phyloP scores from a whole-genome alignment of 148 eudicot genomes.

The Suaeda aralocaspica region DNA sequence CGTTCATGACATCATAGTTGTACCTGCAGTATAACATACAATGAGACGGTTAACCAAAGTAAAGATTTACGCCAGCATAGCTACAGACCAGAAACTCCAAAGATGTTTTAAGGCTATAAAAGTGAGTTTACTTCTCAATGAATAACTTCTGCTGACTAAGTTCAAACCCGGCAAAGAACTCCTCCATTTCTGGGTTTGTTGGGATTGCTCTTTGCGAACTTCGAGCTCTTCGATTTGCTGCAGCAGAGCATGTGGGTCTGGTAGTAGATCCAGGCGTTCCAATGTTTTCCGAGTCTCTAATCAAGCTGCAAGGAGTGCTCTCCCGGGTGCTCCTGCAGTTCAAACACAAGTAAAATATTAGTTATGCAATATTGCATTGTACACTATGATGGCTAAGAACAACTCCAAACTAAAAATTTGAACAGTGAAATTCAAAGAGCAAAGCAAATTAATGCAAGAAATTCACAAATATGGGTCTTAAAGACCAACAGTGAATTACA shows the following conservation, averaged over 20 bases:
- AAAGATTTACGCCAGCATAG: neutral
- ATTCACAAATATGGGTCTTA: conserved; percentile 15
- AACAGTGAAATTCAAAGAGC: conserved; percentile 7
- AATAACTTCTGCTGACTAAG: conserved; percentile 57
- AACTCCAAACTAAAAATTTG: neutral
- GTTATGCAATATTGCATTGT: neutral
- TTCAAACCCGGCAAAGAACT: conserved; percentile 63
- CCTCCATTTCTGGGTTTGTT: conserved; percentile 62
- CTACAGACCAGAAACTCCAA: no score
- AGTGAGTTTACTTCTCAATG: conserved; percentile 50
- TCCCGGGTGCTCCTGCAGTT: conserved; percentile 78
- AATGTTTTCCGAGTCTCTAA: conserved; percentile 43
- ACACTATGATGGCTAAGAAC: neutral
- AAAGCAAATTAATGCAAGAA: conserved; percentile 11
- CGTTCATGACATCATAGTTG: conserved; percentile 70
- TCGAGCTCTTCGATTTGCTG: conserved; percentile 34
- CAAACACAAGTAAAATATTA: neutral
- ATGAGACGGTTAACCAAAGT: neutral
- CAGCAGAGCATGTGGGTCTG: conserved; percentile 36
- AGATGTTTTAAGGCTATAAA: neutral
- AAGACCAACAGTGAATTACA: conserved; percentile 10
- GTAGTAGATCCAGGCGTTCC: conserved; percentile 64
- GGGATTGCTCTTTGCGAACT: conserved; percentile 44
- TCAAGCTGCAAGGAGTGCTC: conserved; percentile 81
- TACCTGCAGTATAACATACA: conserved; percentile 56